Percentiles rank a stretch among this genome's conserved stretches.
These are phyloP conservation scores for Chaetomiaceae sp. DNA, from an alignment of 2,329 filamentous ascomycete genomes.

Conservation along the genomic window DNA sequence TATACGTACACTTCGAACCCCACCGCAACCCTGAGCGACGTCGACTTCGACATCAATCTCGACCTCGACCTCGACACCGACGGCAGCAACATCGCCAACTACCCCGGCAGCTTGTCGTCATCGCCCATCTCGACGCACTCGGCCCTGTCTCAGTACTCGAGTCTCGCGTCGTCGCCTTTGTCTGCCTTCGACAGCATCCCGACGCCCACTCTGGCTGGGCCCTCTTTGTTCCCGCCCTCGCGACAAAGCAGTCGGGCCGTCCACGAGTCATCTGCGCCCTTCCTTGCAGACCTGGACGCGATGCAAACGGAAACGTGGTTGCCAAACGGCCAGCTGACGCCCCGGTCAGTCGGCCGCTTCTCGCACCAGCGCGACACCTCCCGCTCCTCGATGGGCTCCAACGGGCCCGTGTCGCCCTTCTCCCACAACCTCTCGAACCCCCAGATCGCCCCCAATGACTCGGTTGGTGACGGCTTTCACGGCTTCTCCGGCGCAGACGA, in stretches of 20 bases:
- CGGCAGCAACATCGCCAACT: too few species aligned
- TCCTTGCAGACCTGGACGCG: constrained; percentile 24
- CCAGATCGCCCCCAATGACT: constrained; percentile 52
- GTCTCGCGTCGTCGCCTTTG: constrained; percentile 23
- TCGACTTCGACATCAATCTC: constrained; percentile 21
- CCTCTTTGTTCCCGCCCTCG: constrained; percentile 23
- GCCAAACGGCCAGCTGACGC: constrained; percentile 34
- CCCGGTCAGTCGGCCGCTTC: constrained; percentile 35
- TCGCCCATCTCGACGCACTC: constrained; percentile 30
- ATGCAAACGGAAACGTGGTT: constrained; percentile 42
- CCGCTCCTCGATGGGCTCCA: constrained; percentile 55
- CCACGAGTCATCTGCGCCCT: constrained; percentile 27
- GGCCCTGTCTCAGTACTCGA: constrained; percentile 24
- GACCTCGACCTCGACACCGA: constrained; percentile 24
- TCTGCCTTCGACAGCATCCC: constrained; percentile 34
- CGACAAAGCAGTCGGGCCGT: constrained; percentile 20
- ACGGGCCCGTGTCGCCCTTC: constrained; percentile 56
- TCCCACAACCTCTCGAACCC: constrained; percentile 52
- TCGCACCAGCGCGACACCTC: constrained; percentile 57
- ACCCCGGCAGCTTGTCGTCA: constrained; percentile 27
- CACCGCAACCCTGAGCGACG: constrained; percentile 8
- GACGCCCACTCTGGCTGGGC: constrained; percentile 23
- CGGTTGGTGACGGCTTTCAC: constrained; percentile 42
- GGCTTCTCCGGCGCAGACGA: constrained; percentile 40
- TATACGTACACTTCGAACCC: constrained; percentile 23